Evolutionary conservation across 148 eudicot species (phyloP).

Genomic region (Chenopodium album): DNA sequence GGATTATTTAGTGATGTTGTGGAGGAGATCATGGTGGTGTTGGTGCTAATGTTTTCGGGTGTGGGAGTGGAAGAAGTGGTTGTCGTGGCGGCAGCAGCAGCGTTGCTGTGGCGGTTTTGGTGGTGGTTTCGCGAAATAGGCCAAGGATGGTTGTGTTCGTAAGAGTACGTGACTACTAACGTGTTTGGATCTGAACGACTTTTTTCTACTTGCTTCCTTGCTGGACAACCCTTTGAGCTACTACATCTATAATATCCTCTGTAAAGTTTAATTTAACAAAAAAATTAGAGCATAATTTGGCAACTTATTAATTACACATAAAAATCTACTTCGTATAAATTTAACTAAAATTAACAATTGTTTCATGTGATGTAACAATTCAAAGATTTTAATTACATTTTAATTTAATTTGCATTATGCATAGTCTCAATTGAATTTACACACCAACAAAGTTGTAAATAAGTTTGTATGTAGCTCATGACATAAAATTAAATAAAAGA

Average conservation of each 20-base stretch:
- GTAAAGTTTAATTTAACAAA: neutral
- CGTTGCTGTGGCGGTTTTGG: conserved; percentile 3
- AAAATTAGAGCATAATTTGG: neutral
- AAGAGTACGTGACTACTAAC: conserved; percentile 68
- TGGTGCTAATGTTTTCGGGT: conserved; percentile 4
- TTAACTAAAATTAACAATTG: neutral
- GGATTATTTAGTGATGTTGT: neutral
- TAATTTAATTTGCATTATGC: neutral
- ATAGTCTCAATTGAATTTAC: no score
- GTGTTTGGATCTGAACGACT: conserved; percentile 65
- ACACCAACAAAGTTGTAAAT: neutral
- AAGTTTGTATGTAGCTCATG: neutral
- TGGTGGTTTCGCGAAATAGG: conserved; percentile 47
- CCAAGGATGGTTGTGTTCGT: conserved; percentile 74
- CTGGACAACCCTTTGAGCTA: conserved; percentile 87
- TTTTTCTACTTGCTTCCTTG: conserved; percentile 82
- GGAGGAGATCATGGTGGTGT: conserved; percentile 1
- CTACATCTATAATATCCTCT: conserved; percentile 85
- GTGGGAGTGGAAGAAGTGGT: neutral
- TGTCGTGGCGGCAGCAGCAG: conserved; percentile 11
- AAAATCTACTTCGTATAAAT: neutral
- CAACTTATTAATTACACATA: neutral
- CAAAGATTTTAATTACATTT: no score
- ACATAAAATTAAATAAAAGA: neutral
- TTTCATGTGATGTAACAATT: no score